Percentiles rank a stretch among this genome's conserved stretches.
phyloP scores from a whole-genome alignment of 2,329 filamentous ascomycete genomes.

The Dichotomopilus funicola region DNA sequence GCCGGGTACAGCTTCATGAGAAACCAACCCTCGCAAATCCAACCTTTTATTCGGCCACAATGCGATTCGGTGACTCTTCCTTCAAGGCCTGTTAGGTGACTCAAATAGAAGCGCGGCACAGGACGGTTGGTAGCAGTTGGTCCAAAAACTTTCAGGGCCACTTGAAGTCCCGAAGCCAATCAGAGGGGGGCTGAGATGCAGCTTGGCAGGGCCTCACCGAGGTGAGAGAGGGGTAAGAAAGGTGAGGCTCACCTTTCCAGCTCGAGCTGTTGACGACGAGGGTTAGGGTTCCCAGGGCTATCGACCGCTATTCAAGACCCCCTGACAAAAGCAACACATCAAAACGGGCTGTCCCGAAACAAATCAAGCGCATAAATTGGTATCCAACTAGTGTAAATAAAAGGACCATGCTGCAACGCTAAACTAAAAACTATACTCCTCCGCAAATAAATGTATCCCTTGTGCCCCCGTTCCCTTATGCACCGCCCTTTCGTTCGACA shows the following conservation, averaged over 20 bases:
- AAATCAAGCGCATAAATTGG: neutral
- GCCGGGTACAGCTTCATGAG: conserved; percentile 9
- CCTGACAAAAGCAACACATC: too few relatives aligned
- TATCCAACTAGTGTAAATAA: neutral
- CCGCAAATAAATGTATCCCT: conserved; percentile 54
- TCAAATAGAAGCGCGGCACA: neutral
- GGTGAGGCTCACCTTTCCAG: neutral
- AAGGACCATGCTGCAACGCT: too few relatives aligned
- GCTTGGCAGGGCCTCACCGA: neutral
- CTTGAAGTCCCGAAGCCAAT: too few relatives aligned
- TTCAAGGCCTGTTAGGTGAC: neutral
- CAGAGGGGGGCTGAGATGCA: too few relatives aligned
- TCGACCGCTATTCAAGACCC: too few relatives aligned
- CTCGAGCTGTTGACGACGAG: too few relatives aligned
- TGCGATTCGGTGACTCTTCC: neutral
- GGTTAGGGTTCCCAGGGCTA: too few relatives aligned
- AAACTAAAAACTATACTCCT: conserved; percentile 42
- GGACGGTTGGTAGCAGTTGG: neutral
- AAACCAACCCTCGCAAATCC: neutral
- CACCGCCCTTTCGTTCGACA: conserved; percentile 56
- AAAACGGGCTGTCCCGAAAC: too few relatives aligned
- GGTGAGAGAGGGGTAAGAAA: neutral
- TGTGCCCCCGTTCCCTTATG: conserved; percentile 60
- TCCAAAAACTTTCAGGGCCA: conserved; percentile 7
- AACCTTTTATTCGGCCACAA: neutral